Conservation (phyloP, 805 yeast species). For the Teunomyces stri region DNA sequence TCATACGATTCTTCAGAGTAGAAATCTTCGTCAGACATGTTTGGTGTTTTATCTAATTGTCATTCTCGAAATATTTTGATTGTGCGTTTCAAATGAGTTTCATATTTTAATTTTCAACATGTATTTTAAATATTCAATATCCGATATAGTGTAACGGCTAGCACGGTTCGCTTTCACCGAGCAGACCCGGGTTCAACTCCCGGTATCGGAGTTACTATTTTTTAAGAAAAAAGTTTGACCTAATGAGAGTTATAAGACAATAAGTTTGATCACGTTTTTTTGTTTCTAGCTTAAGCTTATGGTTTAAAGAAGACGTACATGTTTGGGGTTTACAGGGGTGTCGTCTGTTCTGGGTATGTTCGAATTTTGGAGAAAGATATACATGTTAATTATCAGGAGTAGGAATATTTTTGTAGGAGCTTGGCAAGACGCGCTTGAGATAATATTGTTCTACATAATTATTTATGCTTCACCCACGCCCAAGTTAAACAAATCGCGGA, state of each 20-base stretch:
- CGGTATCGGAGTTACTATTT: conserved; percentile 62
- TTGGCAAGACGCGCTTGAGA: no score
- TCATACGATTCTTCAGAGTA: conserved; percentile 15
- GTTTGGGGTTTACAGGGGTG: no score
- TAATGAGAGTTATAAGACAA: not conserved
- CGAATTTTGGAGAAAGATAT: no score
- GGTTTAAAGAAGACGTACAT: no score
- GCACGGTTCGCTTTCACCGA: conserved; percentile 85
- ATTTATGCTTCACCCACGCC: no score
- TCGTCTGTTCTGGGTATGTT: no score
- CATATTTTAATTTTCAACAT: not conserved
- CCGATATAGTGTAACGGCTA: conserved; percentile 29
- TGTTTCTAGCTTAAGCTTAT: no score
- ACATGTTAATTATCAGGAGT: no score
- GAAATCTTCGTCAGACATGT: conserved; percentile 16
- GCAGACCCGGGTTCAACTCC: conserved; percentile 86
- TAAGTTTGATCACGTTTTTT: not conserved
- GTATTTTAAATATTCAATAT: not conserved
- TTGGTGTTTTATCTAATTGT: not conserved
- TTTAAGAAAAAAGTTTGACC: not conserved
- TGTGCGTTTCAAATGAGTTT: not conserved
- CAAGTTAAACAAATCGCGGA: no score
- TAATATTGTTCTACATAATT: no score
- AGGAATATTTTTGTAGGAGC: no score
- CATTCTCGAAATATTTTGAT: not conserved